A percentile compares a stretch with the other conserved stretches of the same genome.
phyloP scores from a whole-genome alignment of 2,329 filamentous ascomycete species.

The Eutypa lata region DNA sequence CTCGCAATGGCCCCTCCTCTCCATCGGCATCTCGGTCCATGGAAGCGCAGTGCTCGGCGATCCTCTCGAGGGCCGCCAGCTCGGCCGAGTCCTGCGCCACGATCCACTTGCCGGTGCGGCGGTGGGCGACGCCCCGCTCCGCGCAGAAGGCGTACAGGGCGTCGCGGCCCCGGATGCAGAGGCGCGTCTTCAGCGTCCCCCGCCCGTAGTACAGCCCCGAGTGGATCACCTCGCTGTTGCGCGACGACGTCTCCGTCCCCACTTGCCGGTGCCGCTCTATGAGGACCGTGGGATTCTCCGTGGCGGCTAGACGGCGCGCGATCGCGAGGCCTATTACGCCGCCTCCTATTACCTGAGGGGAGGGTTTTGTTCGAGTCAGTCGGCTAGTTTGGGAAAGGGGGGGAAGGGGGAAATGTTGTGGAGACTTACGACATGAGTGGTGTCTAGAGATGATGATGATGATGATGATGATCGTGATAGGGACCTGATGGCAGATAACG shows the following conservation, averaged over 20 bases:
- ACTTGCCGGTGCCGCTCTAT: slow-evolving; percentile 74
- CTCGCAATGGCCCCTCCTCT: background rate
- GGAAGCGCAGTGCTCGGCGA: slow-evolving; percentile 44
- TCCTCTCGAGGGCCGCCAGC: slow-evolving; percentile 54
- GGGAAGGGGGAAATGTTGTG: background rate
- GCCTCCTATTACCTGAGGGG: slow-evolving; percentile 47
- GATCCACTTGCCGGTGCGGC: slow-evolving; percentile 87
- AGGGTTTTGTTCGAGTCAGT: background rate
- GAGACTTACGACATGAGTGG: slow-evolving; percentile 31
- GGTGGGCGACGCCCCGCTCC: slow-evolving; percentile 63
- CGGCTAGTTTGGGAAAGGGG: slow-evolving; percentile 1
- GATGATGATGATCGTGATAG: too few species aligned
- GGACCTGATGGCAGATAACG: background rate
- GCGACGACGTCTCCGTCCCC: slow-evolving; percentile 82
- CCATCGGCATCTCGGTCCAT: slow-evolving; percentile 57
- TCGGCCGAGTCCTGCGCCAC: slow-evolving; percentile 79
- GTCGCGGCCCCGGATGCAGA: slow-evolving; percentile 76
- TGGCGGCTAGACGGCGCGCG: slow-evolving; percentile 68
- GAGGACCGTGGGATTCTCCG: slow-evolving; percentile 65
- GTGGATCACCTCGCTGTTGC: slow-evolving; percentile 96
- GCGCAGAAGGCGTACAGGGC: slow-evolving; percentile 78
- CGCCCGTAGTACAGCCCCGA: slow-evolving; percentile 88
- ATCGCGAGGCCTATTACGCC: slow-evolving; percentile 77
- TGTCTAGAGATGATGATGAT: slow-evolving; percentile 20
- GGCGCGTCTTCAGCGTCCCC: slow-evolving; percentile 71